Evolutionary conservation across 78 protist genomes (phyloP), one percentile per base, ranked within the genome.

Genomic region (Diacronema lutheri): DNA sequence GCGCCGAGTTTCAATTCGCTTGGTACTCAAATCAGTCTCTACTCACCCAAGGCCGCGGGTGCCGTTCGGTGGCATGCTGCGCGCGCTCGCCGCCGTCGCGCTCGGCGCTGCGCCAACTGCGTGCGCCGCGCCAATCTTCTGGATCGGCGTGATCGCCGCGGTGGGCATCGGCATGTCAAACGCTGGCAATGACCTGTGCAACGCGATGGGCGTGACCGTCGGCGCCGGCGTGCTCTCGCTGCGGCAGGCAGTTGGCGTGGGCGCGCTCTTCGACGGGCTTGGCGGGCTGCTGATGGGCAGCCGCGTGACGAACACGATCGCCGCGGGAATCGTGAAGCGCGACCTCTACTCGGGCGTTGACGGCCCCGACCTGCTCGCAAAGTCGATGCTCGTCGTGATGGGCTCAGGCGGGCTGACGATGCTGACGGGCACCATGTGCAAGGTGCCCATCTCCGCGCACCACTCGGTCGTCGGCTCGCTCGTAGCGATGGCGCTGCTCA

Each of bases 121-220:
- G 50, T 44, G 50, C 50, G 50, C 50, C 16, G 50, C 16, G 16
- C 7, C 7, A 3, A 44, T 44, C 50, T 44, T 44, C 50, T 44
- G 16, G 50, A 7, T 44, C 16, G 50, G 50, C 50, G 50, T 44
- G 50, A 3, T 44, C 50, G 50, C 50, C 50, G 50, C 50, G 16
- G 7, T 44, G 16, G 50, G 50, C 50, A 44, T 61, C 66, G 66
- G 26, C 29, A 16, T 61, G 13, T 3, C 33, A 12, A 68, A 68
- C 50, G 76, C 56, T 4, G 88, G 80, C 37, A 84, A 84, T 33
- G 88, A 84, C 55, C 41, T 84, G 2, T 61, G 44, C 76, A 84
- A 84, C 62, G 14, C 82, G 29, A 13, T 84, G 20, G 88, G 81
- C 35, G 72, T 81, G 19, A 19, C 66, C 20, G 81, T 72, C 2